These are phyloP conservation scores for Penicillium sp. DNA, from an alignment of 2,329 filamentous ascomycete species.

Conservation along the genomic window DNA sequence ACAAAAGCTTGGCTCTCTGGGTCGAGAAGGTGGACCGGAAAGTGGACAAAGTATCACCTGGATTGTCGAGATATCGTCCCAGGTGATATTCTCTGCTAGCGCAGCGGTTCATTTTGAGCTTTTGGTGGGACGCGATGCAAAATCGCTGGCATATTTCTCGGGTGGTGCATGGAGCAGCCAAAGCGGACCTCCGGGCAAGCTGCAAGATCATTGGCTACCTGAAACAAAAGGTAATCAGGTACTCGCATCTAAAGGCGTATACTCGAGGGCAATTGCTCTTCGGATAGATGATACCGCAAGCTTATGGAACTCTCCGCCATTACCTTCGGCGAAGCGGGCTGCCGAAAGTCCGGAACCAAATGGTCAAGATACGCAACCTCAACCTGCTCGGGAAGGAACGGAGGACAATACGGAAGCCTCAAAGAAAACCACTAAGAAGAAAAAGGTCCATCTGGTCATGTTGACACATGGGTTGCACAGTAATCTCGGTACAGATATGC, in stretches of 20 bases:
- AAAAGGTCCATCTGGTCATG: conserved; percentile 79
- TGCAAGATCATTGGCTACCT: conserved; percentile 72
- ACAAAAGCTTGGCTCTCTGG: conserved; percentile 15
- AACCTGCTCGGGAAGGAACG: conserved; percentile 10
- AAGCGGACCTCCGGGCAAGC: conserved; percentile 60
- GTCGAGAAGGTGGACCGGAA: conserved; percentile 50
- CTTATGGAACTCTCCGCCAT: conserved; percentile 85
- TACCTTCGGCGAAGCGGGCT: conserved; percentile 56
- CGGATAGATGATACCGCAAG: conserved; percentile 82
- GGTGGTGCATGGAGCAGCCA: conserved; percentile 50
- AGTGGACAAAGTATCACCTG: conserved; percentile 64
- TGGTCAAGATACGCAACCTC: conserved; percentile 19
- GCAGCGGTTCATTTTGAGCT: conserved; percentile 87
- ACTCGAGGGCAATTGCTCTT: conserved; percentile 73
- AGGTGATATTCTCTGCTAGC: conserved; percentile 88
- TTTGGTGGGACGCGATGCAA: conserved; percentile 77
- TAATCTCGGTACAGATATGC: conserved; percentile 92
- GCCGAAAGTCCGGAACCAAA: conserved; percentile 37
- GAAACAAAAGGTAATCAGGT: conserved; percentile 53
- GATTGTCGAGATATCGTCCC: conserved; percentile 86
- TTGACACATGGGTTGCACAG: conserved; percentile 93
- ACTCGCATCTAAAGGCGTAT: conserved; percentile 69
- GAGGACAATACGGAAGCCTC: conserved; percentile 7
- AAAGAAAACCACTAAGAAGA: conserved; percentile 33
- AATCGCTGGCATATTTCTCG: conserved; percentile 68